Evolutionary conservation across 108 stramenopile species (phyloP).

Genomic region (Poteriospumella lacustris): DNA sequence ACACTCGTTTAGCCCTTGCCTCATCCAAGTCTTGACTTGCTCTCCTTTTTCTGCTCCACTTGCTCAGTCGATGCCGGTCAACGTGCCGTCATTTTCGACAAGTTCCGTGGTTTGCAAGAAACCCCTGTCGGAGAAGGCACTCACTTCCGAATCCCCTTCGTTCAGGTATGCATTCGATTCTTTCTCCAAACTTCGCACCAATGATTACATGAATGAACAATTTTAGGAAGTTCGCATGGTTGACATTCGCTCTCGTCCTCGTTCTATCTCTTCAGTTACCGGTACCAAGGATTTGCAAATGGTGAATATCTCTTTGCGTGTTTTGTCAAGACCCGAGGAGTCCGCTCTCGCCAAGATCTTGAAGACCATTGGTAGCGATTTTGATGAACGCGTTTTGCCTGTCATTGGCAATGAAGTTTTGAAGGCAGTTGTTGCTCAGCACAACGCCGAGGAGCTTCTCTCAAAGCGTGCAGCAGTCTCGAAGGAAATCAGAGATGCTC

Average conservation of each 20-base stretch:
- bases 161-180: constrained; percentile 28
- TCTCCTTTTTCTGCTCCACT: background rate
- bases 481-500: constrained; percentile 77
- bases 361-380: constrained; percentile 87
- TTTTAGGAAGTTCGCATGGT: constrained; percentile 87
- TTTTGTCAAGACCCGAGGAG: constrained; percentile 89
- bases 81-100: constrained; percentile 97
- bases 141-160: constrained; percentile 61
- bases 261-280: constrained; percentile 80
- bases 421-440: constrained; percentile 94
- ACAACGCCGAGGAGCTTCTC: constrained; percentile 98
- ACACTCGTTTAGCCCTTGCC: background rate
- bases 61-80: constrained; percentile 87
- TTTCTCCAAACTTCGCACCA: background rate
- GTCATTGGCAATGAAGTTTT: constrained; percentile 97
- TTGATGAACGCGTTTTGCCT: constrained; percentile 98
- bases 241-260: constrained; percentile 87
- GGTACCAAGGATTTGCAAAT: constrained; percentile 99
- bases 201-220: constrained; percentile 65
- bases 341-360: constrained; percentile 84
- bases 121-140: constrained; percentile 89
- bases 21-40: background rate
- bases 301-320: constrained; percentile 97
- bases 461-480: constrained; percentile 94
- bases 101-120: constrained; percentile 82